phyloP scores from a whole-genome alignment of 352 stramenopile genomes.

The Phytophthora rubi region DNA sequence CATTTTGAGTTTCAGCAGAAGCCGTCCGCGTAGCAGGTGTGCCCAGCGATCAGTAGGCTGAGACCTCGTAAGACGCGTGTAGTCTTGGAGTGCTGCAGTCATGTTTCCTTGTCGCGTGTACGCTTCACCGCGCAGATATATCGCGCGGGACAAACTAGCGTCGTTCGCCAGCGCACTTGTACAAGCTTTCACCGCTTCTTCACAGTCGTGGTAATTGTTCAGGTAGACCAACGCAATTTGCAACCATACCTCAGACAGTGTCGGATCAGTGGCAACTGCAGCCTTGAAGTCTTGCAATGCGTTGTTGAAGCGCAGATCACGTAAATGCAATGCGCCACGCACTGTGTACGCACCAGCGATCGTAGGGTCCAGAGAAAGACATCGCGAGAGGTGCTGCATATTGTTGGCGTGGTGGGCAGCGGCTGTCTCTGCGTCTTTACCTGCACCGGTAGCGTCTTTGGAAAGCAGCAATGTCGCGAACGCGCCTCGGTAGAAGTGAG shows the following conservation, averaged over 20 bases:
- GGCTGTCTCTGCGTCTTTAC: slow-evolving; percentile 26
- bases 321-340: slow-evolving; percentile 69
- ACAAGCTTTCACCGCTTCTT: slow-evolving; percentile 70
- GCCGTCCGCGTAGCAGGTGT: slow-evolving; percentile 58
- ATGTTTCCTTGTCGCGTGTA: slow-evolving; percentile 70
- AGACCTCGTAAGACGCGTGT: slow-evolving; percentile 62
- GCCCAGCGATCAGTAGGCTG: slow-evolving; percentile 71
- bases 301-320: slow-evolving; percentile 76
- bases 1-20: slow-evolving; percentile 67
- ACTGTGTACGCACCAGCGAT: slow-evolving; percentile 80
- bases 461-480: slow-evolving; percentile 55
- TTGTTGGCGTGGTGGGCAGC: slow-evolving; percentile 45
- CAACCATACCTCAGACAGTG: slow-evolving; percentile 78
- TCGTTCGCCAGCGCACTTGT: slow-evolving; percentile 71
- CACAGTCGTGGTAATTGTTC: slow-evolving; percentile 81
- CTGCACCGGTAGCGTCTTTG: slow-evolving; percentile 23
- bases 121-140: slow-evolving; percentile 75
- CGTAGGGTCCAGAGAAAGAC: slow-evolving; percentile 73
- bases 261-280: slow-evolving; percentile 72
- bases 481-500: slow-evolving; percentile 80
- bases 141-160: slow-evolving; percentile 56
- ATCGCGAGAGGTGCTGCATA: slow-evolving; percentile 66
- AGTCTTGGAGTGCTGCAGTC: slow-evolving; percentile 60
- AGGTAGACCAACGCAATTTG: slow-evolving; percentile 84
- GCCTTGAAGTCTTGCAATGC: slow-evolving; percentile 85